Evolutionary conservation across 495 filamentous ascomycete genomes (phyloP).

Genomic region (Daldinia concentrica): DNA sequence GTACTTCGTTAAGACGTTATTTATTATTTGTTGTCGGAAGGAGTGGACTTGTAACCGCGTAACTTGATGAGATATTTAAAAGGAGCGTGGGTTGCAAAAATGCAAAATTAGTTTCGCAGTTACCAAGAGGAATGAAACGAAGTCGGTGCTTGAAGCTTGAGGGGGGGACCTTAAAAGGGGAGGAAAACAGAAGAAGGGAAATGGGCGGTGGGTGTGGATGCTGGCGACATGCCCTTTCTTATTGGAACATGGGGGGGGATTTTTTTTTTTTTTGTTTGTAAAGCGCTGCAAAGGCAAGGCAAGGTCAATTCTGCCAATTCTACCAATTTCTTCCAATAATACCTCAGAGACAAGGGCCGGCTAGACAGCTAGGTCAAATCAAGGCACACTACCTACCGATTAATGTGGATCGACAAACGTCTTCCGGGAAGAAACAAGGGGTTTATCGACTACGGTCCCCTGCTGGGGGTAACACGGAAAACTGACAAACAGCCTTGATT

Average conservation of each 20-base stretch:
- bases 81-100: conserved; percentile 46
- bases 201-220: conserved; percentile 25
- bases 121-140: conserved; percentile 27
- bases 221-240: conserved; percentile 30
- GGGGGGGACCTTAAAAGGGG: conserved; percentile 24
- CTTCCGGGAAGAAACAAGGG: conserved; percentile 39
- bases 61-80: conserved; percentile 20
- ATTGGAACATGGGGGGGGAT: conserved; percentile 40
- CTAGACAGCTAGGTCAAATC: conserved; percentile 17
- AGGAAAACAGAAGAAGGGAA: conserved; percentile 16
- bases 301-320: no score
- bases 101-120: conserved; percentile 28
- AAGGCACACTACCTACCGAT: conserved; percentile 26
- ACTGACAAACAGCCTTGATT: conserved; percentile 9
- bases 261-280: neutral
- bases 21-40: conserved; percentile 8
- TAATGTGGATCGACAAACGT: conserved; percentile 44
- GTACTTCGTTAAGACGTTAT: conserved; percentile 1
- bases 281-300: neutral
- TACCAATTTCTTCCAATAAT: conserved; percentile 23
- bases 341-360: conserved; percentile 1
- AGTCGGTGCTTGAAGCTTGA: conserved; percentile 20
- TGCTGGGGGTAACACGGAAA: conserved; percentile 5
- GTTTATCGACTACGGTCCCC: conserved; percentile 15
- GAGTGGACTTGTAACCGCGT: conserved; percentile 34